These are phyloP conservation scores for Protea cynaroides DNA, from an alignment of 164 flowering plant genomes.

Conservation along the genomic window DNA sequence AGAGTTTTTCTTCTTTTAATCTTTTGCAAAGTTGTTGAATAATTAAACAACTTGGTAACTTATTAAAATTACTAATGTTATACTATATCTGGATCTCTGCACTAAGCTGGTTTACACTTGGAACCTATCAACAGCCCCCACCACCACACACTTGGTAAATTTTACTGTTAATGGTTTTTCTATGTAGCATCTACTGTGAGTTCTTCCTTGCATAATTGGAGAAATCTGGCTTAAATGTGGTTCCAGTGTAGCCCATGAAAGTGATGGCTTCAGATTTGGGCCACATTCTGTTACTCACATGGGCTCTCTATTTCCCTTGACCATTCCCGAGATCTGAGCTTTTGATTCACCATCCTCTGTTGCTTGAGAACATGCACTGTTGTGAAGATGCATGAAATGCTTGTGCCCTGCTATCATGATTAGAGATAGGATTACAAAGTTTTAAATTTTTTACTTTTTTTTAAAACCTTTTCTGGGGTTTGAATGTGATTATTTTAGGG, in stretches of 20 bases:
- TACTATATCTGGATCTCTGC: background rate
- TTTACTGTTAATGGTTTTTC: too few relatives aligned
- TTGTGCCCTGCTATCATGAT: background rate
- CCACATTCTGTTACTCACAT: background rate
- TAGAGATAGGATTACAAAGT: too few relatives aligned
- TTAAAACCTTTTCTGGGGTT: slow-evolving; percentile 1
- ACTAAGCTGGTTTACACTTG: background rate
- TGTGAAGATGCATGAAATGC: background rate
- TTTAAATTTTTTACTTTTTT: background rate
- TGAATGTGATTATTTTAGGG: slow-evolving; percentile 31
- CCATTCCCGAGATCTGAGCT: background rate
- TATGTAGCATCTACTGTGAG: background rate
- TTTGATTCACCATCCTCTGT: background rate
- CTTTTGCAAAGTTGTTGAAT: background rate
- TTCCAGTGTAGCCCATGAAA: background rate
- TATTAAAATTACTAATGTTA: background rate
- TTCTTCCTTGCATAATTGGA: background rate
- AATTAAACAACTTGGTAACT: background rate
- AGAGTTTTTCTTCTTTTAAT: background rate
- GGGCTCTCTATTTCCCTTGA: background rate
- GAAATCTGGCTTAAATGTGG: background rate
- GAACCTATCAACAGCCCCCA: background rate
- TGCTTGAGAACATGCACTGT: background rate
- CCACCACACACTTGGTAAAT: too few relatives aligned
- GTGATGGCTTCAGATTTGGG: background rate